Conservation (phyloP, 2,329 filamentous ascomycete genomes). For the Aspergillus jensenii region DNA sequence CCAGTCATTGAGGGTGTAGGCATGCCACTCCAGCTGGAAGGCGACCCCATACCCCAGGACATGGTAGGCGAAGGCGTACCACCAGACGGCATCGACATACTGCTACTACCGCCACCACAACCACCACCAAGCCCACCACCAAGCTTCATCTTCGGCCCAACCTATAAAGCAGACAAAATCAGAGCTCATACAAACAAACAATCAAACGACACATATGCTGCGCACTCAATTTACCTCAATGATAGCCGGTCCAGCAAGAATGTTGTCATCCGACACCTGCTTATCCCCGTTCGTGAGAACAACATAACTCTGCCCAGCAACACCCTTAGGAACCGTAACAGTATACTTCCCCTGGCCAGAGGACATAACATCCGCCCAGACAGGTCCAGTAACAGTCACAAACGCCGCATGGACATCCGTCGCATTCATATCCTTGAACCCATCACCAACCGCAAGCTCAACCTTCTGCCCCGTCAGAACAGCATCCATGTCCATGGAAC, state of each 20-base stretch:
- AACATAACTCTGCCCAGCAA: constrained; percentile 30
- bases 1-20: not conserved
- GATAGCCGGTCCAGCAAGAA: constrained; percentile 34
- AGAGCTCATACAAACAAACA: not conserved
- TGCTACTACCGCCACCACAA: not conserved
- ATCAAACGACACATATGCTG: too few species aligned
- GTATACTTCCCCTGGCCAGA: constrained; percentile 17
- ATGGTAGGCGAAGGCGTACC: not conserved
- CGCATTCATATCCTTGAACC: constrained; percentile 22
- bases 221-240: constrained; percentile 25
- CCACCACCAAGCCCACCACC: not conserved
- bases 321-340: constrained; percentile 23
- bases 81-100: not conserved
- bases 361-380: constrained; percentile 15
- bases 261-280: constrained; percentile 26
- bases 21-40: not conserved
- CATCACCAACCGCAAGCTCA: not conserved
- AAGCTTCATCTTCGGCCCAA: too few species aligned
- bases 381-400: constrained; percentile 23
- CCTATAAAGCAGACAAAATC: not conserved
- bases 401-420: constrained; percentile 20
- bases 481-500: not conserved
- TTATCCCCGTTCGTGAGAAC: constrained; percentile 27
- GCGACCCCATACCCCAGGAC: not conserved
- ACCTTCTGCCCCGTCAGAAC: not conserved